Percentiles rank a stretch among this genome's conserved stretches.
Conservation (phyloP, 1,139 yeast species). For the Insectozyma bohioensis region DNA sequence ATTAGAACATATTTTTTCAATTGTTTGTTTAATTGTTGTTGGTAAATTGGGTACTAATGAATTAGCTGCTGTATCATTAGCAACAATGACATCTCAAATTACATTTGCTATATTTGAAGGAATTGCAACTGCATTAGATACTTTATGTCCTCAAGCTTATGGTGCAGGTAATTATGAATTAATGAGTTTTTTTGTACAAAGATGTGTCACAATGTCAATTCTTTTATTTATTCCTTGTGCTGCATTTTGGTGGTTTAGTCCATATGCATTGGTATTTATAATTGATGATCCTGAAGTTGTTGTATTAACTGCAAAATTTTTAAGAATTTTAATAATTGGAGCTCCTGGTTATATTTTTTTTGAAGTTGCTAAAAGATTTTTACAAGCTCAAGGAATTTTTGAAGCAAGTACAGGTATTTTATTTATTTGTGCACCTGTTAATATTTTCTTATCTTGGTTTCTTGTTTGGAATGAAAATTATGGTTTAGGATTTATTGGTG, state of each 20-base stretch:
- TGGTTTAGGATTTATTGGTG: slow-evolving; percentile 69
- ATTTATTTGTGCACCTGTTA: slow-evolving; percentile 76
- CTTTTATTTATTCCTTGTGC: slow-evolving; percentile 61
- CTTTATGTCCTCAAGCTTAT: slow-evolving; percentile 82
- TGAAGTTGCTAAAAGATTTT: slow-evolving; percentile 76
- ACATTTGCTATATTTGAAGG: slow-evolving; percentile 86
- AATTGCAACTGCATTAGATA: slow-evolving; percentile 82
- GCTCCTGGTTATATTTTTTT: slow-evolving; percentile 85
- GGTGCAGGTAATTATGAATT: slow-evolving; percentile 65
- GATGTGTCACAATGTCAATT: slow-evolving; percentile 60
- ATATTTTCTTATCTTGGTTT: slow-evolving; percentile 68
- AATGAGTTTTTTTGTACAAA: slow-evolving; percentile 64
- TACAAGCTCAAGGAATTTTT: slow-evolving; percentile 91
- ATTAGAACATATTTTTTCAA: slow-evolving; percentile 69
- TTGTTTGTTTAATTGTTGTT: slow-evolving; percentile 69
- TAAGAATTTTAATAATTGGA: slow-evolving; percentile 67
- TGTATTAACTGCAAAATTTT: slow-evolving; percentile 58
- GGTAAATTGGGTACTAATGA: slow-evolving; percentile 73
- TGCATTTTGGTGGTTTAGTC: slow-evolving; percentile 66
- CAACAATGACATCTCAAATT: slow-evolving; percentile 85
- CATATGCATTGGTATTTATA: slow-evolving; percentile 47
- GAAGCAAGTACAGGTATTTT: slow-evolving; percentile 85
- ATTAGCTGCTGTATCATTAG: slow-evolving; percentile 80
- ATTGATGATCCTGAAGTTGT: slow-evolving; percentile 66
- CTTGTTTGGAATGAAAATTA: slow-evolving; percentile 68